Evolutionary conservation across 176 grass and related monocot genomes (phyloP).

Genomic region (Miscanthus lutarioriparius): DNA sequence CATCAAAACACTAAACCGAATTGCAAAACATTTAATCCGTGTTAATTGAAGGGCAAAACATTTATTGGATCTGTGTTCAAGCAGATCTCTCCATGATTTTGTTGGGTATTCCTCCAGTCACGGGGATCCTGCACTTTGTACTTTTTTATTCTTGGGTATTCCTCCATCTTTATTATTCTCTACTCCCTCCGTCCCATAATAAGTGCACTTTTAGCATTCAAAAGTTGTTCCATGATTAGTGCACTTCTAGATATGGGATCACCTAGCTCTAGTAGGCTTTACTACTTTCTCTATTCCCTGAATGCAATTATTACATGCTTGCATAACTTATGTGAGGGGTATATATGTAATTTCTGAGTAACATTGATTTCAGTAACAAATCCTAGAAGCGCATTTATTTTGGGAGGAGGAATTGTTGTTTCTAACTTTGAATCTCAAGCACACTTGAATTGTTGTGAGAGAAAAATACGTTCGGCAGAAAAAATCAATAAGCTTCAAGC

Average conservation of each 20-base stretch:
- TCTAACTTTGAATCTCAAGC: too few relatives aligned
- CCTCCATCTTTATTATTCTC: background rate
- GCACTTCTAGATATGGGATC: background rate
- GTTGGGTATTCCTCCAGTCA: background rate
- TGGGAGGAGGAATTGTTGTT: background rate
- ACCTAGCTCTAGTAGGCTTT: background rate
- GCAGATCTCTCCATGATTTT: too few relatives aligned
- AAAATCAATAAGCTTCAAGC: too few relatives aligned
- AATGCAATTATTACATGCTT: background rate
- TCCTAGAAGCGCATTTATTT: background rate
- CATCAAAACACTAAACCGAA: background rate
- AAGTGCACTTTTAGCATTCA: background rate
- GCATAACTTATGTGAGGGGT: background rate
- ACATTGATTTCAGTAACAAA: background rate
- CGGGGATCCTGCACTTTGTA: too few relatives aligned
- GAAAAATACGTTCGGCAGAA: too few relatives aligned
- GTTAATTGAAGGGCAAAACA: background rate
- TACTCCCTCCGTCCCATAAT: background rate
- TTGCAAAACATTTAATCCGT: background rate
- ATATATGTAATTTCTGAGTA: background rate
- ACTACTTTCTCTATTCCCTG: background rate
- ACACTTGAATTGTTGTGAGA: too few relatives aligned
- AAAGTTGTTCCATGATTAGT: background rate
- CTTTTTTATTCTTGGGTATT: too few relatives aligned
- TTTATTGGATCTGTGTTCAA: slow-evolving; percentile 3